phyloP scores from a whole-genome alignment of 805 yeast genomes.

The Kuraishia capsulata region DNA sequence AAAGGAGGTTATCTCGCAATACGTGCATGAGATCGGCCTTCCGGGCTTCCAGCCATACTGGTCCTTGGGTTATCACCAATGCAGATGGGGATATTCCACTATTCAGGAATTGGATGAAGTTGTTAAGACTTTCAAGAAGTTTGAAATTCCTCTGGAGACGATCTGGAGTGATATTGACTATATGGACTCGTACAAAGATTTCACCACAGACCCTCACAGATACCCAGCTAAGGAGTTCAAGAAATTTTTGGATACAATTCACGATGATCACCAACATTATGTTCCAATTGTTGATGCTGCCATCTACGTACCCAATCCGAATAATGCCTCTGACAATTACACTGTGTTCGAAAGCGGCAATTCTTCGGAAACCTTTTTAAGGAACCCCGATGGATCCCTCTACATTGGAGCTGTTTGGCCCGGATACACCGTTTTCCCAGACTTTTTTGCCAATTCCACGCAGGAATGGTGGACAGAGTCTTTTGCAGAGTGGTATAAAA shows the following conservation, averaged over 20 bases:
- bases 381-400: conserved; percentile 13
- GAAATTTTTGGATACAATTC: conserved; percentile 11
- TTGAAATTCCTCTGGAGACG: conserved; percentile 15
- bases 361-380: conserved; percentile 13
- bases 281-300: conserved; percentile 21
- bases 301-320: conserved; percentile 17
- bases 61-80: conserved; percentile 19
- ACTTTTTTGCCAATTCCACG: conserved; percentile 15
- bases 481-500: conserved; percentile 13
- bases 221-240: conserved; percentile 12
- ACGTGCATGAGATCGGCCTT: conserved; percentile 14
- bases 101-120: conserved; percentile 12
- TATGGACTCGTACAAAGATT: conserved; percentile 18
- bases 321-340: conserved; percentile 11
- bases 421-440: conserved; percentile 22
- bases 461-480: conserved; percentile 11
- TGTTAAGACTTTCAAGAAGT: conserved; percentile 11
- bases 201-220: conserved; percentile 16
- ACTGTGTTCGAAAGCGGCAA: conserved; percentile 11
- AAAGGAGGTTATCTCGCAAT: conserved; percentile 16
- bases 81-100: conserved; percentile 18
- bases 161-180: conserved; percentile 19
- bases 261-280: conserved; percentile 14
- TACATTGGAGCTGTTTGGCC: conserved; percentile 25
- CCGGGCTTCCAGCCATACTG: conserved; percentile 20